Percentiles rank a stretch among this genome's conserved stretches.
These are phyloP conservation scores for Amaranthus hypochondriacus DNA, from an alignment of 148 eudicot species.

Conservation along the genomic window DNA sequence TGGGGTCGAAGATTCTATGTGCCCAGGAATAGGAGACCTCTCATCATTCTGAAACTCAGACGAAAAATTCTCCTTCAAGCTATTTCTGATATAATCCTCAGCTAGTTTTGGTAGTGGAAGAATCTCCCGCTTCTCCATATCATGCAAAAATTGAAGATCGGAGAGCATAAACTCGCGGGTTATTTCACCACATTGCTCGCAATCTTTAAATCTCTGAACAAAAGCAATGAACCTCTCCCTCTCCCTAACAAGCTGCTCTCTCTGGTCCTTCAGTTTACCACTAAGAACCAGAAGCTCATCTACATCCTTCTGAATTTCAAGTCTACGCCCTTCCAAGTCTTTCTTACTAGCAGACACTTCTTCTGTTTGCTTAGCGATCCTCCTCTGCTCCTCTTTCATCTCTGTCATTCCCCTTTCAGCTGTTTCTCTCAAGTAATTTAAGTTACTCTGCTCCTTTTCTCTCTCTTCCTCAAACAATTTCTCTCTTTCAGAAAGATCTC, in stretches of 20 bases:
- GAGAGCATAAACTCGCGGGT: slow-evolving; percentile 63
- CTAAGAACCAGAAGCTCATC: slow-evolving; percentile 75
- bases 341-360: slow-evolving; percentile 59
- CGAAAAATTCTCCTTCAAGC: slow-evolving; percentile 22
- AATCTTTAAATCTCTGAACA: slow-evolving; percentile 62
- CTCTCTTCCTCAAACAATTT: slow-evolving; percentile 60
- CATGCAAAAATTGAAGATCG: slow-evolving; percentile 62
- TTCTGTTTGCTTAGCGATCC: slow-evolving; percentile 55
- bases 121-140: slow-evolving; percentile 42
- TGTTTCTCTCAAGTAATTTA: slow-evolving; percentile 52
- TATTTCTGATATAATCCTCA: slow-evolving; percentile 57
- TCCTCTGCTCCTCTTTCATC: slow-evolving; percentile 56
- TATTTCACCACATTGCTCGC: slow-evolving; percentile 66
- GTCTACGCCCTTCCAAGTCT: slow-evolving; percentile 66
- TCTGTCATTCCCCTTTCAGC: slow-evolving; percentile 71
- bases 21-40: slow-evolving; percentile 34
- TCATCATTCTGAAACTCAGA: slow-evolving; percentile 36
- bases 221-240: slow-evolving; percentile 76
- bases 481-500: slow-evolving; percentile 45
- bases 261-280: slow-evolving; percentile 72
- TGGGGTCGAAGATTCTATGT: slow-evolving; percentile 45
- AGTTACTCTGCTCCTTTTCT: slow-evolving; percentile 58
- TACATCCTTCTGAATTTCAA: slow-evolving; percentile 75
- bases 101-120: slow-evolving; percentile 59
- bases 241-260: slow-evolving; percentile 78